phyloP scores from a whole-genome alignment of 2,329 filamentous ascomycete species.

The Remersonia thermophila region DNA sequence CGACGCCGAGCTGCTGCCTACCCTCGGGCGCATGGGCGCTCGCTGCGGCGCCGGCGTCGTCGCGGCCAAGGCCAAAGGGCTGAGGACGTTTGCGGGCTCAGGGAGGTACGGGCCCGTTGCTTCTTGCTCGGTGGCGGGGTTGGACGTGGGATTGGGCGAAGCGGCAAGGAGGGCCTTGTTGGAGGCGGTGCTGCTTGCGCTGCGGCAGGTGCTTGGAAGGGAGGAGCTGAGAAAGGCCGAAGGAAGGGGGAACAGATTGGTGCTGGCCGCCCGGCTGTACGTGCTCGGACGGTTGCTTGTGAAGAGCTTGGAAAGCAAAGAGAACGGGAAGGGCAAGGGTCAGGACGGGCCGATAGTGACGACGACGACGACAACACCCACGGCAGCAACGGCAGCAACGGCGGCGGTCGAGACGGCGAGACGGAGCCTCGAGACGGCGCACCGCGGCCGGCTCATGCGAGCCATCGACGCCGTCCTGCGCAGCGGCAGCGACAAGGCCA shows the following conservation, averaged over 20 bases:
- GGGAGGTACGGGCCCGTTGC: conserved; percentile 9
- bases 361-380: too few species aligned
- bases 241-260: conserved; percentile 34
- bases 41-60: conserved; percentile 64
- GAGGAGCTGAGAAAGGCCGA: conserved; percentile 30
- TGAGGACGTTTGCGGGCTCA: conserved; percentile 33
- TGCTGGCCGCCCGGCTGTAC: conserved; percentile 56
- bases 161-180: conserved; percentile 18
- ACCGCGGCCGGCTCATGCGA: conserved; percentile 48
- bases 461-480: conserved; percentile 59
- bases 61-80: conserved; percentile 49
- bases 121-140: conserved; percentile 5
- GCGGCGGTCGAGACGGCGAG: conserved; percentile 54
- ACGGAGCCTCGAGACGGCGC: conserved; percentile 48
- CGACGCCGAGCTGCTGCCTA: conserved; percentile 52
- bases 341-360: too few species aligned
- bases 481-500: conserved; percentile 42
- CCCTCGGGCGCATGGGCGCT: conserved; percentile 59
- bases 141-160: conserved; percentile 9
- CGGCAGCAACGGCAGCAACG: conserved; percentile 29
- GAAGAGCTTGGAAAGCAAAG: conserved; percentile 57
- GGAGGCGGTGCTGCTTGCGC: conserved; percentile 5
- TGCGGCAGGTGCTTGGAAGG: conserved; percentile 19
- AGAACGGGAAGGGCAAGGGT: conserved; percentile 28
- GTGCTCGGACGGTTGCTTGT: conserved; percentile 64